Conservation (phyloP, 306 rosid species). For the Biancaea sappan region DNA sequence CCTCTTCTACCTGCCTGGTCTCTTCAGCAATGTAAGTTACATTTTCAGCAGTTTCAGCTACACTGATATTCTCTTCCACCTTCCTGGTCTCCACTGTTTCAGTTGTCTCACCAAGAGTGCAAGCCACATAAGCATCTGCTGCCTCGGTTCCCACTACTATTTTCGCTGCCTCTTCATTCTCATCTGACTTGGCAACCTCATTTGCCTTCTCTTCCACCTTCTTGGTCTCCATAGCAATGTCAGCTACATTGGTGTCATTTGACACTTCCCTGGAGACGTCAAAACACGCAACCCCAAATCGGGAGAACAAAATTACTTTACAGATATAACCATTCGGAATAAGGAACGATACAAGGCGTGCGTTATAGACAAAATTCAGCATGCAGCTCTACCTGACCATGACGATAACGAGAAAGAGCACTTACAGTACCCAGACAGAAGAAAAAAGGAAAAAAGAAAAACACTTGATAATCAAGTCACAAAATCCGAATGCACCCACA, state of each 20-base stretch:
- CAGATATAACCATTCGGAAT: not conserved
- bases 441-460: too few relatives aligned
- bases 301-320: not conserved
- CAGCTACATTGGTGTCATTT: slow-evolving; percentile 11
- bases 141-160: not conserved
- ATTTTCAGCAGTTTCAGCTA: slow-evolving; percentile 24
- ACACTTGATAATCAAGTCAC: not conserved
- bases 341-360: not conserved
- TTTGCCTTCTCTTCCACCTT: not conserved
- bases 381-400: slow-evolving; percentile 16
- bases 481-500: too few relatives aligned
- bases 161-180: not conserved
- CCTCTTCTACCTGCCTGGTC: slow-evolving; percentile 25
- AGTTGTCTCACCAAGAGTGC: not conserved
- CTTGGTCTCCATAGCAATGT: slow-evolving; percentile 16
- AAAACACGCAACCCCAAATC: not conserved
- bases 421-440: not conserved
- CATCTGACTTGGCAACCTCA: not conserved
- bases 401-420: not conserved
- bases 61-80: slow-evolving; percentile 14
- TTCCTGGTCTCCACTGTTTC: slow-evolving; percentile 28
- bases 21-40: slow-evolving; percentile 38
- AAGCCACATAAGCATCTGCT: not conserved
- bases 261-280: not conserved
- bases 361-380: slow-evolving; percentile 32